Evolutionary conservation across 164 flowering plant species (phyloP).

Genomic region (Taxillus chinensis): DNA sequence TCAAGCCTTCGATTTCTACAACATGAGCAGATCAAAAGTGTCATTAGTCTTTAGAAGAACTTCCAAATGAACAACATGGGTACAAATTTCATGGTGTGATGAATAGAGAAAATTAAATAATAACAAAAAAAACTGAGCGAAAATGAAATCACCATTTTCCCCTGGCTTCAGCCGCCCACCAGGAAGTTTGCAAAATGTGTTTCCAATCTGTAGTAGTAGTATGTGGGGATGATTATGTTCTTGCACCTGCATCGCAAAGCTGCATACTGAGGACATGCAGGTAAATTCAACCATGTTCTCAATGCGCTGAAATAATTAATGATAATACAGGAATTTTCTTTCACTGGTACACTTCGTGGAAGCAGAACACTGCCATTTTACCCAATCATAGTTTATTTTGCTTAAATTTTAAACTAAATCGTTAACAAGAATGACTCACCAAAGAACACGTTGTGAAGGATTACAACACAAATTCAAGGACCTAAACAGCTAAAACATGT

Average conservation of each 20-base stretch:
- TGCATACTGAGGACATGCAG: not conserved
- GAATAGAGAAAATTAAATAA: not conserved
- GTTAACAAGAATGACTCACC: too few relatives aligned
- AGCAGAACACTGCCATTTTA: too few relatives aligned
- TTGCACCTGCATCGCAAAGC: conserved; percentile 54
- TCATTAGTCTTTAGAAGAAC: not conserved
- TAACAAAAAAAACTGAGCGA: not conserved
- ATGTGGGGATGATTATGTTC: conserved; percentile 99
- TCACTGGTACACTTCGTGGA: too few relatives aligned
- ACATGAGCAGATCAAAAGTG: not conserved
- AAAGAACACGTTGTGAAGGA: too few relatives aligned
- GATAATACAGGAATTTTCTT: too few relatives aligned
- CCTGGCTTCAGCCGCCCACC: conserved; percentile 99
- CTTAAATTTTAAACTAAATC: too few relatives aligned
- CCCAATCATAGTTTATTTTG: too few relatives aligned
- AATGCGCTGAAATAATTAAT: too few relatives aligned
- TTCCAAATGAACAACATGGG: not conserved
- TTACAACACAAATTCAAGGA: too few relatives aligned
- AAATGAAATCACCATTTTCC: conserved; percentile 61
- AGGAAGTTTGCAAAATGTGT: conserved; percentile 96
- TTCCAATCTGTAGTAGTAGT: conserved; percentile 93
- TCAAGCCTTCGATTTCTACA: conserved; percentile 93
- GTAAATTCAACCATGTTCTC: too few relatives aligned
- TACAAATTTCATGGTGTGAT: not conserved
- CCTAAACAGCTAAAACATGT: too few relatives aligned